Evolutionary conservation across 1,139 yeast genomes (phyloP).

Genomic region (Waltiozyma sp.): DNA sequence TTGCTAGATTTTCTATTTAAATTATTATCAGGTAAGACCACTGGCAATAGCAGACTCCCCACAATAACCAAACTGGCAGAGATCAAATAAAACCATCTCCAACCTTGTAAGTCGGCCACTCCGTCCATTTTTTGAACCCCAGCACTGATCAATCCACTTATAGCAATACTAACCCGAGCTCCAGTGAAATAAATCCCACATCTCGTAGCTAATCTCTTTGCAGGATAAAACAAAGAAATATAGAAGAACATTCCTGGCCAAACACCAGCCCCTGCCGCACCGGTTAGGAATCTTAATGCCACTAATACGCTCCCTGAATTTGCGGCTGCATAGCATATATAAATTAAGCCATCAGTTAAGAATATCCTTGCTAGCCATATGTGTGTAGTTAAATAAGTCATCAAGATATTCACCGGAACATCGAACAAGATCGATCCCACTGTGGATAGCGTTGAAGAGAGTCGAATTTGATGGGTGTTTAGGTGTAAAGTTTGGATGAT

Average conservation of each 20-base stretch:
- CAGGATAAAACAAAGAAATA: constrained; percentile 78
- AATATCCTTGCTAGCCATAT: constrained; percentile 78
- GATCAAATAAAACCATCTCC: constrained; percentile 80
- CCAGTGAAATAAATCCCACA: constrained; percentile 89
- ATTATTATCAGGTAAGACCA: constrained; percentile 74
- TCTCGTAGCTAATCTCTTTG: constrained; percentile 63
- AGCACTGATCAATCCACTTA: constrained; percentile 76
- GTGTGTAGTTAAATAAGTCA: constrained; percentile 77
- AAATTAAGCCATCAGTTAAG: constrained; percentile 65
- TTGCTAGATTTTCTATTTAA: constrained; percentile 6
- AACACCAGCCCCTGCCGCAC: constrained; percentile 78
- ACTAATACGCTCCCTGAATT: constrained; percentile 45
- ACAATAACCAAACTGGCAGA: constrained; percentile 66
- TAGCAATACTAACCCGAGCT: constrained; percentile 80
- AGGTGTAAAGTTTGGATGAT: constrained; percentile 41
- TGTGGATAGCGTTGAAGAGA: constrained; percentile 72
- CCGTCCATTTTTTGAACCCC: constrained; percentile 83
- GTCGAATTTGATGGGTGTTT: constrained; percentile 47
- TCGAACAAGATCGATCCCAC: constrained; percentile 80
- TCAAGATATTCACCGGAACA: constrained; percentile 75
- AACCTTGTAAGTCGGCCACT: constrained; percentile 57
- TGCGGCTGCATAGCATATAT: constrained; percentile 59
- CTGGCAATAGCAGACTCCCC: constrained; percentile 52
- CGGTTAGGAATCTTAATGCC: constrained; percentile 65
- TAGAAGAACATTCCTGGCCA: constrained; percentile 94